A percentile compares a stretch with the other conserved stretches of the same genome.
Evolutionary conservation across 208 protist species (phyloP).

Genomic region (Wallacemonas sp.): DNA sequence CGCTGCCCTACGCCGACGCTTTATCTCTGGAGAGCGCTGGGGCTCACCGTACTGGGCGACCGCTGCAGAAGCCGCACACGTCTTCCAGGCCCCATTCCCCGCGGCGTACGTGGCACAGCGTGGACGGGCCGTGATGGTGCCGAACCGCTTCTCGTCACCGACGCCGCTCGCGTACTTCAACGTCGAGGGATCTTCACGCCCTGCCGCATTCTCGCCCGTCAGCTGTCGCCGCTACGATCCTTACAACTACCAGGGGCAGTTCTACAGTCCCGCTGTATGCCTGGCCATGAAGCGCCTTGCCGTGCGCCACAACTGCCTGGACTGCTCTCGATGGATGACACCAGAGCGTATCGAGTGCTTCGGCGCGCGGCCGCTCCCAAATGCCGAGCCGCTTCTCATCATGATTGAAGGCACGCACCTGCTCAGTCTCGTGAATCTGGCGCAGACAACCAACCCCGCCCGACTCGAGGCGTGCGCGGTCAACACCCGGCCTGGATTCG

Average conservation of each 20-base stretch:
- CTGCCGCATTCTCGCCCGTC: conserved; percentile 27
- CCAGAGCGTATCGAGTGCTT: conserved; percentile 13
- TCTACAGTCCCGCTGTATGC: conserved; percentile 44
- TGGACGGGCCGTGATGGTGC: conserved; percentile 19
- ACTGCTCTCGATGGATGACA: conserved; percentile 58
- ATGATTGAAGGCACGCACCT: conserved; percentile 11
- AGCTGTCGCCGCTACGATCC: conserved; percentile 68
- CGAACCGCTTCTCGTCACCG: conserved; percentile 3
- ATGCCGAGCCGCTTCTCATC: conserved; percentile 25
- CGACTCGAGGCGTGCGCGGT: conserved; percentile 6
- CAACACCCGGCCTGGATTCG: not conserved
- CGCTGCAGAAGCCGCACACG: conserved; percentile 45
- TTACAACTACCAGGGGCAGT: conserved; percentile 43
- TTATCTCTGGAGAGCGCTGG: not conserved
- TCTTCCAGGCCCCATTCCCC: conserved; percentile 49
- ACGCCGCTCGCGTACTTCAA: conserved; percentile 46
- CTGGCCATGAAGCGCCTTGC: conserved; percentile 61
- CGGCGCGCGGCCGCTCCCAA: conserved; percentile 5
- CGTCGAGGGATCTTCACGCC: conserved; percentile 34
- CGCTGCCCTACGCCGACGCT: conserved; percentile 24
- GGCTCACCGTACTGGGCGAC: conserved; percentile 60
- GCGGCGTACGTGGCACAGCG: conserved; percentile 23
- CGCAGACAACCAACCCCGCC: conserved; percentile 20
- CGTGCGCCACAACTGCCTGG: conserved; percentile 48
- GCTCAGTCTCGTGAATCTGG: conserved; percentile 43